Evolutionary conservation across 2,329 filamentous ascomycete genomes (phyloP).

Genomic region (Blumeria hordei): DNA sequence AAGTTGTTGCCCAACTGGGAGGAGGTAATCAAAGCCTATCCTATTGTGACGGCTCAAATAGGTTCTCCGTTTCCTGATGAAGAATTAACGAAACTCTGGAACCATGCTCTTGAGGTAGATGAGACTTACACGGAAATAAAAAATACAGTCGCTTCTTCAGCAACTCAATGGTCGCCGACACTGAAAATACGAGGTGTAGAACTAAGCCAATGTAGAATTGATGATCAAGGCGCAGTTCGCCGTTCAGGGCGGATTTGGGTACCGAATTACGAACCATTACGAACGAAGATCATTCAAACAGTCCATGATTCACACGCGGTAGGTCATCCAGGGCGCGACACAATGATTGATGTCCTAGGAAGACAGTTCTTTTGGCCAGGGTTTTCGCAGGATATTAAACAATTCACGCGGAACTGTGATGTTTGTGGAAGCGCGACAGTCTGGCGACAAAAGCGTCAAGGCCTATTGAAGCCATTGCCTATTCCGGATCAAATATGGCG

Average conservation of each 20-base stretch:
- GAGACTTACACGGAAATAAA: background rate
- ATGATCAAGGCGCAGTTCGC: background rate
- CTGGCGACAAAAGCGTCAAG: too few species aligned
- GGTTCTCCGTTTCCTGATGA: background rate
- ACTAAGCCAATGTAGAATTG: background rate
- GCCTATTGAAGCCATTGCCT: too few species aligned
- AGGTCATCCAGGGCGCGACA: background rate
- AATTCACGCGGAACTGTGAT: too few species aligned
- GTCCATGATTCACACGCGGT: background rate
- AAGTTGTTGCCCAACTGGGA: background rate
- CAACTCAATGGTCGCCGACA: background rate
- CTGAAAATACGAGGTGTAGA: background rate
- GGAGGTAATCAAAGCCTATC: background rate
- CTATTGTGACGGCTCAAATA: too few species aligned
- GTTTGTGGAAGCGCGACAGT: too few species aligned
- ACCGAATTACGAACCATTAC: background rate
- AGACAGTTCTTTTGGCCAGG: background rate
- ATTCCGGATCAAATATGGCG: too few species aligned
- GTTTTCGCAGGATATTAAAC: too few species aligned
- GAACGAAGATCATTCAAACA: background rate
- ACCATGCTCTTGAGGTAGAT: background rate
- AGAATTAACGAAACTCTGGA: background rate
- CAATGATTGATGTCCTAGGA: background rate
- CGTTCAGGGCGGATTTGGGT: background rate
- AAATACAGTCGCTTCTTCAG: background rate